Conservation (phyloP, 1,139 yeast genomes). For the Zygosaccharomyces pseudobailii region DNA sequence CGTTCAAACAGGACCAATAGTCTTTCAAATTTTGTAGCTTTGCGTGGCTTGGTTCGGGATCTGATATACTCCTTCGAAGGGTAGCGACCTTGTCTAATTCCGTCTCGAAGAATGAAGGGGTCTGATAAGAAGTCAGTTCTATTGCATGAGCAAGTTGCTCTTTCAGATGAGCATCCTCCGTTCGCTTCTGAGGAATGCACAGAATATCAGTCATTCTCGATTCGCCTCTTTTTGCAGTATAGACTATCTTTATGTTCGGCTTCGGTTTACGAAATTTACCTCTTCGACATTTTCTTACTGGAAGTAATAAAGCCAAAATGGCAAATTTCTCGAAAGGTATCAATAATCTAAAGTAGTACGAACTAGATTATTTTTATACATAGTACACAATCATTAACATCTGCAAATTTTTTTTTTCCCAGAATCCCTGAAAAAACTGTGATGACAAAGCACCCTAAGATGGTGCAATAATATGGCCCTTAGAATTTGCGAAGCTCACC, state of each 20-base stretch:
- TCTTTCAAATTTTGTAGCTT: constrained; percentile 32
- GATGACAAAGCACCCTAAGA: not conserved
- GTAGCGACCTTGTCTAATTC: constrained; percentile 47
- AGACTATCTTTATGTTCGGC: not conserved
- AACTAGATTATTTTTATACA: not conserved
- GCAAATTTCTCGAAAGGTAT: not conserved
- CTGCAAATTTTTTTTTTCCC: not conserved
- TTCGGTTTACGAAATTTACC: not conserved
- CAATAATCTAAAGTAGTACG: constrained; percentile 1
- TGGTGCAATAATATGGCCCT: constrained; percentile 20
- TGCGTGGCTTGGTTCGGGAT: constrained; percentile 29
- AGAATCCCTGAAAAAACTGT: not conserved
- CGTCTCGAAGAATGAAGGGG: constrained; percentile 50
- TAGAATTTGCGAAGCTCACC: constrained; percentile 18
- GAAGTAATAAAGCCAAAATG: not conserved
- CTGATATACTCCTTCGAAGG: constrained; percentile 37
- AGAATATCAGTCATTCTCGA: constrained; percentile 14
- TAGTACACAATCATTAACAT: constrained; percentile 3
- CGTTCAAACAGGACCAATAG: constrained; percentile 36
- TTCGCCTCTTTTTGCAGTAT: not conserved
- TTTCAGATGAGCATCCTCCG: constrained; percentile 46
- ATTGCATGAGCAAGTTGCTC: constrained; percentile 48
- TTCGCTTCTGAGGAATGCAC: constrained; percentile 29
- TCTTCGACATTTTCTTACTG: not conserved
- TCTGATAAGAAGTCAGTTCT: constrained; percentile 58